phyloP scores from a whole-genome alignment of 2,329 filamentous ascomycete genomes.

The Purpureocillium takamizusanense region DNA sequence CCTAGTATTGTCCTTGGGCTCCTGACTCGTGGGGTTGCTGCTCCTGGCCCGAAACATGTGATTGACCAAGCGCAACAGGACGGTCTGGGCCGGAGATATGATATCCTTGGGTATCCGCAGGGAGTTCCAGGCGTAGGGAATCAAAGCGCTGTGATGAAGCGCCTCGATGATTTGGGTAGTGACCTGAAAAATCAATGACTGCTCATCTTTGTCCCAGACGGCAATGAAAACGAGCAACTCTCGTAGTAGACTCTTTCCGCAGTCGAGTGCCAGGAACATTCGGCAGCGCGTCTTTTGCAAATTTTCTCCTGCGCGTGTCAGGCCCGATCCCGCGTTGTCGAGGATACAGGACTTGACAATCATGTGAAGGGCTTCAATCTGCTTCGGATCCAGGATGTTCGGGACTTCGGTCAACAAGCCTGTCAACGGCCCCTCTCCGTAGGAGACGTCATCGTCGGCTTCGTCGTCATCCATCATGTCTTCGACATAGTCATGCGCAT shows the following conservation, averaged over 20 bases:
- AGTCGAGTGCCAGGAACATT: constrained; percentile 81
- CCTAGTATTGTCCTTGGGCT: constrained; percentile 41
- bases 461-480: constrained; percentile 59
- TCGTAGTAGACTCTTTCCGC: constrained; percentile 77
- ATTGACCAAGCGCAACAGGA: constrained; percentile 82
- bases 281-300: constrained; percentile 86
- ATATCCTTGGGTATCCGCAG: constrained; percentile 92
- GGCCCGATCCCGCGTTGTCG: constrained; percentile 64
- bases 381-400: constrained; percentile 85
- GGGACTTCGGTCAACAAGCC: constrained; percentile 89
- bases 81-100: constrained; percentile 88
- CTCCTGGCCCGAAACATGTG: constrained; percentile 67
- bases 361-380: constrained; percentile 95
- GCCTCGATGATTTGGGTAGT: constrained; percentile 94
- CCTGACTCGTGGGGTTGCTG: constrained; percentile 32
- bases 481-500: constrained; percentile 36
- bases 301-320: constrained; percentile 62
- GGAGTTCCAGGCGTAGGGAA: constrained; percentile 87
- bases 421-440: constrained; percentile 67
- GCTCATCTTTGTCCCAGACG: constrained; percentile 90
- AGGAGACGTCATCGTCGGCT: constrained; percentile 68
- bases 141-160: constrained; percentile 77
- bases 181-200: constrained; percentile 91
- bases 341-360: constrained; percentile 94
- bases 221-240: constrained; percentile 94